phyloP scores from a whole-genome alignment of 2,329 filamentous ascomycete species.

The Aulographum hederae region DNA sequence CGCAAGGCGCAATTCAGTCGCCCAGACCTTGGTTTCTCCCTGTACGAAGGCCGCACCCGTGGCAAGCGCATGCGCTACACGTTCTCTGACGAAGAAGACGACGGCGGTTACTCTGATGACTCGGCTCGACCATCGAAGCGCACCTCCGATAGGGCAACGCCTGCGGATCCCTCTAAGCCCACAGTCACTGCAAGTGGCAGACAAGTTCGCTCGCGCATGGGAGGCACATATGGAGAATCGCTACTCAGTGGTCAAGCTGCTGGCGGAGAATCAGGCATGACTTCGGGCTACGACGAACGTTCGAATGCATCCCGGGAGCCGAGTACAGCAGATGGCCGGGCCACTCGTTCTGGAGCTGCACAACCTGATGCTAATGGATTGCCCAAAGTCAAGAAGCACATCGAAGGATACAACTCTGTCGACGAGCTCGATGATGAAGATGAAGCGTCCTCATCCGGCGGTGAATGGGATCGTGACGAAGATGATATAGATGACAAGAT shows the following conservation, averaged over 20 bases:
- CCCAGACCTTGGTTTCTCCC: conserved; percentile 73
- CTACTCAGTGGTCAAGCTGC: conserved; percentile 35
- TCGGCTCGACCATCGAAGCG: conserved; percentile 47
- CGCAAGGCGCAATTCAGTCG: conserved; percentile 77
- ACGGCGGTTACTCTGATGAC: conserved; percentile 46
- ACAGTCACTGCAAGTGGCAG: conserved; percentile 69
- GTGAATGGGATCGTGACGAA: conserved; percentile 58
- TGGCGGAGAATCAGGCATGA: conserved; percentile 21
- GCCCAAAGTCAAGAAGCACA: conserved; percentile 24
- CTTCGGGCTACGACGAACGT: conserved; percentile 21
- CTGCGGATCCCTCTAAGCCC: conserved; percentile 46
- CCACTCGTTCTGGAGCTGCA: conserved; percentile 15
- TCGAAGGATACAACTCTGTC: conserved; percentile 38
- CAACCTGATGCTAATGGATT: conserved; percentile 13
- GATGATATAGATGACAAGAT: conserved; percentile 48
- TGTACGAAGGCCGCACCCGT: conserved; percentile 90
- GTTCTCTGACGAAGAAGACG: conserved; percentile 75
- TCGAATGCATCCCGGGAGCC: conserved; percentile 28
- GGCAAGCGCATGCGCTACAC: conserved; percentile 96
- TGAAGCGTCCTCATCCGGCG: conserved; percentile 37
- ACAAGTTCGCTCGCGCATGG: conserved; percentile 52
- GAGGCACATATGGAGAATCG: conserved; percentile 44
- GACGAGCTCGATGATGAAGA: conserved; percentile 50
- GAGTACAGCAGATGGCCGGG: conserved; percentile 22
- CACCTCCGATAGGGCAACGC: conserved; percentile 56